Percentiles rank a stretch among this genome's conserved stretches.
Conservation (phyloP, 2,329 filamentous ascomycete species). For the Colletotrichum salicis region DNA sequence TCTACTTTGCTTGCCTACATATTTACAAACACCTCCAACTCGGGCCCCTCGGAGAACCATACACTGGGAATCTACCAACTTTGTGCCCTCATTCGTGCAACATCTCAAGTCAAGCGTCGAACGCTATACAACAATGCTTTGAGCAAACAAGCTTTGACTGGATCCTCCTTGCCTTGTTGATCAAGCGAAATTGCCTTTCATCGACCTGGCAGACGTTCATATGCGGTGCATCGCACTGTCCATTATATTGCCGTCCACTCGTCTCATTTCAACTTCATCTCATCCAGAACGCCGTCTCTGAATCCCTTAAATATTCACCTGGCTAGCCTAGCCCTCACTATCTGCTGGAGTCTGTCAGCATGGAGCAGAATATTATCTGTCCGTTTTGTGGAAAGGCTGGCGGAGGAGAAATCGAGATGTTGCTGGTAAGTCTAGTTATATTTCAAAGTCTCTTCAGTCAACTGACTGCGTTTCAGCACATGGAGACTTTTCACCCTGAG, state of each 20-base stretch:
- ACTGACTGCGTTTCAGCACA: constrained; percentile 38
- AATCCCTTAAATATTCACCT: neutral
- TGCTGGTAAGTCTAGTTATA: constrained; percentile 44
- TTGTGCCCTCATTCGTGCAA: neutral
- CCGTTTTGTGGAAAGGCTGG: constrained; percentile 49
- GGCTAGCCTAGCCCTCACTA: neutral
- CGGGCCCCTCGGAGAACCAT: neutral
- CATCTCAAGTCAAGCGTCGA: neutral
- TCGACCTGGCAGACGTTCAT: neutral
- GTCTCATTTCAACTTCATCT: neutral
- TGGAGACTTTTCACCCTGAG: constrained; percentile 43
- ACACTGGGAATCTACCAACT: neutral
- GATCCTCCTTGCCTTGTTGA: neutral
- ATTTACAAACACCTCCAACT: neutral
- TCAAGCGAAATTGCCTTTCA: neutral
- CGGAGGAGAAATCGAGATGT: constrained; percentile 47
- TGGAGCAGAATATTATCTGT: constrained; percentile 37
- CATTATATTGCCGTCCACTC: neutral
- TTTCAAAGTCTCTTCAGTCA: neutral
- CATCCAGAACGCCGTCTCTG: neutral
- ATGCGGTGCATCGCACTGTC: neutral
- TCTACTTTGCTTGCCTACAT: neutral
- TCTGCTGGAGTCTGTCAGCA: neutral
- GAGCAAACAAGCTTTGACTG: neutral
- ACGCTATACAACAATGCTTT: neutral